phyloP scores from a whole-genome alignment of 2,329 filamentous ascomycete genomes.

The Pseudogymnoascus sp. region DNA sequence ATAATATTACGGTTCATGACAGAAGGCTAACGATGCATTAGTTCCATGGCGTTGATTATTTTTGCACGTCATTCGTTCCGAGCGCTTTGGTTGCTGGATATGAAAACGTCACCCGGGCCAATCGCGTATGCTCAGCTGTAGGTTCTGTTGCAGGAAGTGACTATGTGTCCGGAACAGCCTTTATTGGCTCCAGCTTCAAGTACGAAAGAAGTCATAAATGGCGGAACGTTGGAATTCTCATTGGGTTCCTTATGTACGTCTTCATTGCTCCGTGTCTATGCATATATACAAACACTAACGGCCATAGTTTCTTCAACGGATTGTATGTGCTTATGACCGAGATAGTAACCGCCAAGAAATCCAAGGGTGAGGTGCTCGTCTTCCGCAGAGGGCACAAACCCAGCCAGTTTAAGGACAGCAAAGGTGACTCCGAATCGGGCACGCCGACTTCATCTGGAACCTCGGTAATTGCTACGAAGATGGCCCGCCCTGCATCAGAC shows the following conservation, averaged over 20 bases:
- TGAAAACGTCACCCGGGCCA: conserved; percentile 35
- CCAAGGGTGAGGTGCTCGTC: conserved; percentile 68
- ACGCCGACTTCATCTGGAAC: conserved; percentile 18
- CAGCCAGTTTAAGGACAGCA: conserved; percentile 18
- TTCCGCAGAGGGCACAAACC: conserved; percentile 60
- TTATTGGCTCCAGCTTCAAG: conserved; percentile 49
- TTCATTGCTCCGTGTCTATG: conserved; percentile 38
- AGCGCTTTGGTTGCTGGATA: conserved; percentile 31
- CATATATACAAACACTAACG: background rate
- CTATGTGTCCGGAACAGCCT: conserved; percentile 50
- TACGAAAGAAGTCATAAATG: conserved; percentile 43
- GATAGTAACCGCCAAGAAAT: conserved; percentile 57
- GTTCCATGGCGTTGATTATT: conserved; percentile 51
- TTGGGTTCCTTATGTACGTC: conserved; percentile 56
- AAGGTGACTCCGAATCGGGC: conserved; percentile 22
- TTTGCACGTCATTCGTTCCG: conserved; percentile 46
- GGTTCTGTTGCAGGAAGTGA: conserved; percentile 46
- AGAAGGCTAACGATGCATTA: background rate
- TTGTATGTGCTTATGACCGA: conserved; percentile 55
- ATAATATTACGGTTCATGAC: background rate
- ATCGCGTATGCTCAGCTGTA: conserved; percentile 52
- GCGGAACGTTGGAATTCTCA: conserved; percentile 56
- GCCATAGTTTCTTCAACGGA: conserved; percentile 13
- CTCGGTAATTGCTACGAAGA: conserved; percentile 18
- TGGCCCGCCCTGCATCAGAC: conserved; percentile 36